Conservation (phyloP, 176 grass and related monocot genomes). For the Rhynchospora breviuscula region DNA sequence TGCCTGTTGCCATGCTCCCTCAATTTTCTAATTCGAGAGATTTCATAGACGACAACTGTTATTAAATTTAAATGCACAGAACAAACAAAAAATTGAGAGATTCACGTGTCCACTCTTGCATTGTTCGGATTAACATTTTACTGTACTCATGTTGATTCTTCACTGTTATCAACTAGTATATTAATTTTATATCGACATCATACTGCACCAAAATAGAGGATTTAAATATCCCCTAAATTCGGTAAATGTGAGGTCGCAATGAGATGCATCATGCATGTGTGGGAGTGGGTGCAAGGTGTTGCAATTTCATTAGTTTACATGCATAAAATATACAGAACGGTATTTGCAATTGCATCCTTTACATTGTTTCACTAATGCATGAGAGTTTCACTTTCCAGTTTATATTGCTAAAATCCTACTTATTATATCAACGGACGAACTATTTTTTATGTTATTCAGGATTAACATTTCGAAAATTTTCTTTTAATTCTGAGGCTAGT, state of each 20-base stretch:
- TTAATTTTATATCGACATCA: neutral
- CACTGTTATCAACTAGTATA: neutral
- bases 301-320: neutral
- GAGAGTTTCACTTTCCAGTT: neutral
- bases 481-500: neutral
- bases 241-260: no score
- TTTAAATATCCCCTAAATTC: neutral
- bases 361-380: neutral
- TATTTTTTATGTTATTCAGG: neutral
- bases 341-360: neutral
- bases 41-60: neutral
- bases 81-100: no score
- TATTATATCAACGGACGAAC: neutral
- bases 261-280: no score
- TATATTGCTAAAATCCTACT: neutral
- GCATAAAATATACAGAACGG: neutral
- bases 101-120: neutral
- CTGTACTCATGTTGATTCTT: neutral
- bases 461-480: neutral
- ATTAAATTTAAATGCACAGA: neutral
- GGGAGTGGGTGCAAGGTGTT: neutral
- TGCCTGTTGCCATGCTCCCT: neutral
- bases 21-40: neutral
- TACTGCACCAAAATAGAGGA: neutral
- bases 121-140: neutral